These are phyloP conservation scores for Flammula alnicola DNA, from an alignment of 1,284 basidiomycete genomes.

Conservation along the genomic window DNA sequence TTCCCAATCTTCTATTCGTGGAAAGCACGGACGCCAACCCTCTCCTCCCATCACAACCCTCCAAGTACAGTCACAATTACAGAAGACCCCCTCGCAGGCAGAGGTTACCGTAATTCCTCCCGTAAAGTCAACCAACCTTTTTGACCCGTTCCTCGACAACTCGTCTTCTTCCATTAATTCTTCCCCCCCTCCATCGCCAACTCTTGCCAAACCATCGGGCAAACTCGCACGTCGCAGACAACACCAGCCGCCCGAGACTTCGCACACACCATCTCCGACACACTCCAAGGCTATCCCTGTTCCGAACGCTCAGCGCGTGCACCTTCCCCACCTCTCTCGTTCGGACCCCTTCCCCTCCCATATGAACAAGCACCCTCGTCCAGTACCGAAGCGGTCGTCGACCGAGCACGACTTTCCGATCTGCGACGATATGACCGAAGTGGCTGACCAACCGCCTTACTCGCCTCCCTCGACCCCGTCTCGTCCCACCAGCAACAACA, in stretches of 20 bases:
- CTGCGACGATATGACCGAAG: slow-evolving; percentile 69
- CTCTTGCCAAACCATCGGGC: slow-evolving; percentile 48
- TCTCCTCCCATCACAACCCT: slow-evolving; percentile 53
- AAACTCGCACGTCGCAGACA: slow-evolving; percentile 60
- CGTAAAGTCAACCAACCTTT: slow-evolving; percentile 43
- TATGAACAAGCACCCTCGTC: slow-evolving; percentile 32
- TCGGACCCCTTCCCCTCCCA: slow-evolving; percentile 45
- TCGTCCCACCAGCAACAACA: slow-evolving; percentile 39
- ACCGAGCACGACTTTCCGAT: slow-evolving; percentile 55
- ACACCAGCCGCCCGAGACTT: slow-evolving; percentile 27
- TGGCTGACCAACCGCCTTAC: slow-evolving; percentile 39
- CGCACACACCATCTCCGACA: slow-evolving; percentile 39
- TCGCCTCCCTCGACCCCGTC: slow-evolving; percentile 44
- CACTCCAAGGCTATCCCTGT: slow-evolving; percentile 49
- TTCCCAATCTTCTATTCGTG: slow-evolving; percentile 50
- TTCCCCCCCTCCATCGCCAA: slow-evolving; percentile 44
- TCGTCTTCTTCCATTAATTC: slow-evolving; percentile 33
- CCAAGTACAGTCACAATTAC: slow-evolving; percentile 24
- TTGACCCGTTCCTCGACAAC: slow-evolving; percentile 61
- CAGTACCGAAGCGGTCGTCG: slow-evolving; percentile 36
- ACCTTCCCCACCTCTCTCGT: slow-evolving; percentile 37
- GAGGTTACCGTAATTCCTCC: slow-evolving; percentile 49
- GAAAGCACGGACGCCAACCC: slow-evolving; percentile 57
- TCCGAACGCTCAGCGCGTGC: slow-evolving; percentile 30
- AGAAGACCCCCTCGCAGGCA: slow-evolving; percentile 57